Evolutionary conservation across 2,329 filamentous ascomycete species (phyloP).

Genomic region (Arthroderma sp.): DNA sequence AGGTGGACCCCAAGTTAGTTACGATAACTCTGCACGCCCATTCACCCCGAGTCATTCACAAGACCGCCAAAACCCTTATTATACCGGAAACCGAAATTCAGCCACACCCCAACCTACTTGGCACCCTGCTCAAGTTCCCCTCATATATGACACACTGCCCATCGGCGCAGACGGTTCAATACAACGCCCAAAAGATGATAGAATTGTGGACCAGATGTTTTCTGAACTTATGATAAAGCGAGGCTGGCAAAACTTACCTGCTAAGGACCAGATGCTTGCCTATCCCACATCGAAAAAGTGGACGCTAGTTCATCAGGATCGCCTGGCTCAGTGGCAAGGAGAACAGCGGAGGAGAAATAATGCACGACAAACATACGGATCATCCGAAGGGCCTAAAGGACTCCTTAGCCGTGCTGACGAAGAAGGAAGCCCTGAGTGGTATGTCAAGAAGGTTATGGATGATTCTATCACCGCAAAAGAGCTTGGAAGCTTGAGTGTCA

Average conservation of each 20-base stretch:
- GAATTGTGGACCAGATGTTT: slow-evolving; percentile 81
- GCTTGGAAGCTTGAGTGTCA: slow-evolving; percentile 84
- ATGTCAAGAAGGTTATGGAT: slow-evolving; percentile 92
- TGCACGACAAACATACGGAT: slow-evolving; percentile 56
- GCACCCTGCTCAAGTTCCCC: slow-evolving; percentile 29
- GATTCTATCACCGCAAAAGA: slow-evolving; percentile 86
- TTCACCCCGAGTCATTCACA: slow-evolving; percentile 25
- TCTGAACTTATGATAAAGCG: slow-evolving; percentile 90
- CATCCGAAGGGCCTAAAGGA: slow-evolving; percentile 48
- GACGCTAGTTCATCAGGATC: slow-evolving; percentile 92
- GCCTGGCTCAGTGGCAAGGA: slow-evolving; percentile 81
- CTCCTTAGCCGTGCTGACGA: slow-evolving; percentile 73
- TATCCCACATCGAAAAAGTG: slow-evolving; percentile 94
- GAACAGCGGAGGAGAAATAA: slow-evolving; percentile 79
- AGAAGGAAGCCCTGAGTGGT: slow-evolving; percentile 95
- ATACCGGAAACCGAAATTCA: slow-evolving; percentile 27
- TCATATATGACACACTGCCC: slow-evolving; percentile 34
- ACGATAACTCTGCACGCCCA: slow-evolving; percentile 37
- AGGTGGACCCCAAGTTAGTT: slow-evolving; percentile 42
- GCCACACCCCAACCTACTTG: slow-evolving; percentile 29
- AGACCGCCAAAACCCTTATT: slow-evolving; percentile 19
- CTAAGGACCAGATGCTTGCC: slow-evolving; percentile 85
- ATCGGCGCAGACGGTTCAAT: slow-evolving; percentile 8
- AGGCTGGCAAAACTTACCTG: slow-evolving; percentile 92
- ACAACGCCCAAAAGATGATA: slow-evolving; percentile 40